phyloP scores from a whole-genome alignment of 164 flowering plant genomes.

The Macadamia tetraphylla region DNA sequence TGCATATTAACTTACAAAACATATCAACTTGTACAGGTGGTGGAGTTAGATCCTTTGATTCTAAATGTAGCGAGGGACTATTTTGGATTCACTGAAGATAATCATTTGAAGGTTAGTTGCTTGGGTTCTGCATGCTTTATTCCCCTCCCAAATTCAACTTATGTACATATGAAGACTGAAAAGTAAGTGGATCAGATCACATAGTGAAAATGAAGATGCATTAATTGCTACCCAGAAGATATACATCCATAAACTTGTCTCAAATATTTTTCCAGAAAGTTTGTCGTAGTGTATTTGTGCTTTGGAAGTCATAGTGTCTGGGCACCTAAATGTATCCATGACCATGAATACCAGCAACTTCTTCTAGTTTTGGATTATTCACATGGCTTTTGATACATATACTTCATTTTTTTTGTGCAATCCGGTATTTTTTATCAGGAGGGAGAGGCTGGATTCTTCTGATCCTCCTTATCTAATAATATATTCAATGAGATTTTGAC shows the following conservation, averaged over 20 bases:
- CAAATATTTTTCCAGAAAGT: no score
- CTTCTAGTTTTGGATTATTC: background rate
- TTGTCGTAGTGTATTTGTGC: background rate
- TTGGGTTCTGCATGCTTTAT: background rate
- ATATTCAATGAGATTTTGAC: no score
- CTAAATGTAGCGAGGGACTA: slow-evolving; percentile 55
- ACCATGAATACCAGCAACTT: background rate
- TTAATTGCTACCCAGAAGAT: no score
- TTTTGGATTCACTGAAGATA: slow-evolving; percentile 66
- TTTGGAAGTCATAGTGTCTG: background rate
- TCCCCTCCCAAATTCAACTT: background rate
- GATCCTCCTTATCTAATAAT: no score
- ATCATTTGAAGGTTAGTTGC: slow-evolving; percentile 53
- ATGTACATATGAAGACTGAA: background rate
- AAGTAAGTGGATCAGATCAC: background rate
- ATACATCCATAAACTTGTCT: no score
- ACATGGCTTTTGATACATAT: no score
- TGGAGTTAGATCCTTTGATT: slow-evolving; percentile 80
- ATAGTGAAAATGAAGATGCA: no score
- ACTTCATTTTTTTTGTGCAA: no score
- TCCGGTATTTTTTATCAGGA: no score
- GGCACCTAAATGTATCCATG: background rate
- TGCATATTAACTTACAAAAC: slow-evolving; percentile 1
- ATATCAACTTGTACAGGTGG: slow-evolving; percentile 43
- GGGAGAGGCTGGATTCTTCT: no score